Conservation (phyloP, 2,329 filamentous ascomycete species). For the Aspergillus sp. region DNA sequence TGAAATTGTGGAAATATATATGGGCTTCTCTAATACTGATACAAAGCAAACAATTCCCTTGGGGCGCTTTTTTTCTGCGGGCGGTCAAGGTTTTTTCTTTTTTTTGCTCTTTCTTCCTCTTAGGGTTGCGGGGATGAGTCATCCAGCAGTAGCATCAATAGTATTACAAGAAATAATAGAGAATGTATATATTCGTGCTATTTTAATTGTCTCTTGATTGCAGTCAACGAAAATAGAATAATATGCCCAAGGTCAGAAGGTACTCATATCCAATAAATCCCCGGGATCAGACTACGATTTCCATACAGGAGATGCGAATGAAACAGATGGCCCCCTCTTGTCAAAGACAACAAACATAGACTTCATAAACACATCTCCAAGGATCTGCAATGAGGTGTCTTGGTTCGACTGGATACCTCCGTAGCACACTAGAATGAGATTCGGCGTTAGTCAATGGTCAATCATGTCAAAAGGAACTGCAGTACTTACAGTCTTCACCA, state of each 20-base stretch:
- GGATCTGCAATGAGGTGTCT: slow-evolving; percentile 50
- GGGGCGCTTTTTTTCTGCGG: neutral
- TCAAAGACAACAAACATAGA: slow-evolving; percentile 57
- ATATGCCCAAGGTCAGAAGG: neutral
- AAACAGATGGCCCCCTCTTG: slow-evolving; percentile 42
- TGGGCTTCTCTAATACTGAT: neutral
- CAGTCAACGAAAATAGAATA: neutral
- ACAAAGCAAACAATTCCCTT: neutral
- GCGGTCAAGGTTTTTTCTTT: too few relatives aligned
- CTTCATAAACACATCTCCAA: slow-evolving; percentile 57
- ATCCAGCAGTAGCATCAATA: too few relatives aligned
- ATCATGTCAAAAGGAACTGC: neutral
- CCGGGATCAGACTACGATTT: neutral
- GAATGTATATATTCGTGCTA: too few relatives aligned
- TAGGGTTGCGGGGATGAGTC: too few relatives aligned
- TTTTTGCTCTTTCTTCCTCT: too few relatives aligned
- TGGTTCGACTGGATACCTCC: slow-evolving; percentile 55
- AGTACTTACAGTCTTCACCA: slow-evolving; percentile 30
- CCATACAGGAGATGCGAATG: slow-evolving; percentile 43
- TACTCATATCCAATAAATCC: too few relatives aligned
- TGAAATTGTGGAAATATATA: neutral
- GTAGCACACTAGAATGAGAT: slow-evolving; percentile 41
- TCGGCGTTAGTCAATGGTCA: slow-evolving; percentile 11
- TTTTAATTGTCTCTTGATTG: neutral
- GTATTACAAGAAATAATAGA: too few relatives aligned